These are phyloP conservation scores for Pythium sp. DNA, from an alignment of 352 stramenopile species.

Conservation along the genomic window DNA sequence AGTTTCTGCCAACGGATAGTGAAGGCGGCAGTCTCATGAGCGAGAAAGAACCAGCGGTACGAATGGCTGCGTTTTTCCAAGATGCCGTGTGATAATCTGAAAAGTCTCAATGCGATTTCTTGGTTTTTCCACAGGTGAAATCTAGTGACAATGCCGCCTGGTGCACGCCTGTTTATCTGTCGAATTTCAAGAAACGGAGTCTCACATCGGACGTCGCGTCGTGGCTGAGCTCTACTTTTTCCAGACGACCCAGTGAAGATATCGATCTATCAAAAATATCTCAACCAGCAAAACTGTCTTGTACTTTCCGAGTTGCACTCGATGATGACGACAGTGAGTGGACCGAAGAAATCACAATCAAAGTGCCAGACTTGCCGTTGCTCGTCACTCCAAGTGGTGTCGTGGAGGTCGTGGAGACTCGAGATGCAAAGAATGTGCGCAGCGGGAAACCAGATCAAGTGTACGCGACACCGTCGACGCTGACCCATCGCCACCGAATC, in stretches of 20 bases:
- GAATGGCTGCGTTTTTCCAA: background rate
- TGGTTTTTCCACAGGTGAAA: slow-evolving; percentile 21
- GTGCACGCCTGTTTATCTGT: slow-evolving; percentile 45
- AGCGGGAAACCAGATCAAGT: slow-evolving; percentile 15
- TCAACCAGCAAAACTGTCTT: slow-evolving; percentile 44
- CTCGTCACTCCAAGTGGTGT: slow-evolving; percentile 27
- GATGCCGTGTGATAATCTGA: background rate
- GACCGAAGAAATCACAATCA: slow-evolving; percentile 45
- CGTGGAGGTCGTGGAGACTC: slow-evolving; percentile 24
- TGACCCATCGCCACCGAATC: slow-evolving; percentile 48
- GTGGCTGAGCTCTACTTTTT: slow-evolving; percentile 54
- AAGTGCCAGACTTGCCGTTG: slow-evolving; percentile 39
- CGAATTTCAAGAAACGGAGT: slow-evolving; percentile 42
- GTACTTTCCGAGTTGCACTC: slow-evolving; percentile 39
- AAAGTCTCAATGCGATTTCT: background rate
- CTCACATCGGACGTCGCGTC: slow-evolving; percentile 45
- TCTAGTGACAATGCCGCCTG: slow-evolving; percentile 28
- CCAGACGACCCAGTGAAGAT: slow-evolving; percentile 36
- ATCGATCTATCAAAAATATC: slow-evolving; percentile 21
- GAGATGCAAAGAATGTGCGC: slow-evolving; percentile 11
- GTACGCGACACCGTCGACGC: slow-evolving; percentile 47
- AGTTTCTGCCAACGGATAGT: slow-evolving; percentile 13
- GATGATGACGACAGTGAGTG: slow-evolving; percentile 37
- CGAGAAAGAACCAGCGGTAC: slow-evolving; percentile 10
- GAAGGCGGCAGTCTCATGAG: slow-evolving; percentile 14